Percentiles rank a stretch among this genome's conserved stretches.
Evolutionary conservation across 1,139 yeast species (phyloP).

Genomic region (Diutina neorugosa): DNA sequence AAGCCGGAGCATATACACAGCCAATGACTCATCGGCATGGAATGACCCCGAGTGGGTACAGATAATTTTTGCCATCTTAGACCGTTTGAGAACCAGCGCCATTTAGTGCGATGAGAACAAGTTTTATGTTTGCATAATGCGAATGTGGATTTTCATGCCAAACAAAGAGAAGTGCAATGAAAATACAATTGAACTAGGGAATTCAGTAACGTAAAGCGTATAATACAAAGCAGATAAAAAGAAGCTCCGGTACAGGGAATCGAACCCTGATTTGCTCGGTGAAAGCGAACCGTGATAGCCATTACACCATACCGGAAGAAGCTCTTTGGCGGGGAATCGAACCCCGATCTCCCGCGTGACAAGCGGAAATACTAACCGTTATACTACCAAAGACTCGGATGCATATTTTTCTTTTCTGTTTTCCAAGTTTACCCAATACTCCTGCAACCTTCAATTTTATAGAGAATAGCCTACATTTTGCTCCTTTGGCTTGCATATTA

Average conservation of each 20-base stretch:
- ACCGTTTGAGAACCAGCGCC: not conserved
- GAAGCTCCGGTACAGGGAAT: slow-evolving; percentile 36
- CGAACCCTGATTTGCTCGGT: slow-evolving; percentile 34
- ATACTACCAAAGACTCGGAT: not conserved
- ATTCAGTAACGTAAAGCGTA: no score
- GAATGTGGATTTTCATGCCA: not conserved
- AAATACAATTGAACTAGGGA: no score
- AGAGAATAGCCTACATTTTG: no score
- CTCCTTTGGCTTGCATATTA: no score
- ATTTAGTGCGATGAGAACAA: not conserved
- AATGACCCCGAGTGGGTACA: slow-evolving; percentile 93
- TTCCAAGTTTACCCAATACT: no score
- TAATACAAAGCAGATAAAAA: no score
- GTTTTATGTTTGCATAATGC: not conserved
- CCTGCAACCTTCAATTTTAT: no score
- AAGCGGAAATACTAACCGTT: not conserved
- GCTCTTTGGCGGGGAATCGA: not conserved
- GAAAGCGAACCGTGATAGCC: slow-evolving; percentile 21
- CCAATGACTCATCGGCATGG: slow-evolving; percentile 97
- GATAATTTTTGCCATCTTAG: slow-evolving; percentile 18
- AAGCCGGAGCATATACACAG: slow-evolving; percentile 71
- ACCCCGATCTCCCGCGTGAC: not conserved
- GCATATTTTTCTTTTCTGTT: no score
- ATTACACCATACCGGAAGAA: slow-evolving; percentile 21
- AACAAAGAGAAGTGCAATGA: no score